phyloP scores from a whole-genome alignment of 208 protist species.

The Trypanosoma avium region DNA sequence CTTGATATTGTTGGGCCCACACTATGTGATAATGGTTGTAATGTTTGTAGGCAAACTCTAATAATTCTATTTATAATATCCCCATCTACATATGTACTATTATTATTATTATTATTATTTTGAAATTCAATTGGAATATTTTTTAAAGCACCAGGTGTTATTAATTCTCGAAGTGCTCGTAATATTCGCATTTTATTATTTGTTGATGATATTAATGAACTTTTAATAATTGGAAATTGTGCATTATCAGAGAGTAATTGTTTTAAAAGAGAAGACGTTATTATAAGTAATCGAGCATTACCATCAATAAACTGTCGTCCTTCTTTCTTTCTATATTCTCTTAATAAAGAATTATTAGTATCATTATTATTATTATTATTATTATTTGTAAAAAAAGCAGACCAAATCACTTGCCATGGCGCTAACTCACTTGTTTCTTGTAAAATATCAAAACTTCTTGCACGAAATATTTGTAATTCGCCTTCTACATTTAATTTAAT shows the following conservation, averaged over 20 bases:
- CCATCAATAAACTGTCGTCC: conserved; percentile 8
- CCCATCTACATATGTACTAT: not conserved
- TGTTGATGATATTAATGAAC: not conserved
- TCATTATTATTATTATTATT: not conserved
- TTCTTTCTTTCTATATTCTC: not conserved
- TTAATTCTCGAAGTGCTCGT: conserved; percentile 17
- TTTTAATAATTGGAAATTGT: conserved; percentile 8
- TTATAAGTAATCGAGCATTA: conserved; percentile 20
- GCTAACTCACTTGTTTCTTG: not conserved
- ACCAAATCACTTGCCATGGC: conserved; percentile 11
- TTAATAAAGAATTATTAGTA: not conserved
- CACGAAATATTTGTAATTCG: conserved; percentile 6
- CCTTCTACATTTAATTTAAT: conserved; percentile 5
- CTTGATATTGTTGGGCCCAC: not conserved
- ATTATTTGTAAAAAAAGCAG: not conserved
- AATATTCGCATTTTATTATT: conserved; percentile 11
- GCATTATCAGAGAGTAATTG: conserved; percentile 10
- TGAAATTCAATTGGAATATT: not conserved
- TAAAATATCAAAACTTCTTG: conserved; percentile 12
- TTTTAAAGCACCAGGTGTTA: conserved; percentile 13
- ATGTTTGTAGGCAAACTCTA: not conserved
- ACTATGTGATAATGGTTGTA: conserved; percentile 8
- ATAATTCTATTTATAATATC: conserved; percentile 19
- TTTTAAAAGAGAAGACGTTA: conserved; percentile 5
- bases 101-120: not conserved